These are phyloP conservation scores for Lipomyces sp. DNA, from an alignment of 805 yeast genomes.

Conservation along the genomic window DNA sequence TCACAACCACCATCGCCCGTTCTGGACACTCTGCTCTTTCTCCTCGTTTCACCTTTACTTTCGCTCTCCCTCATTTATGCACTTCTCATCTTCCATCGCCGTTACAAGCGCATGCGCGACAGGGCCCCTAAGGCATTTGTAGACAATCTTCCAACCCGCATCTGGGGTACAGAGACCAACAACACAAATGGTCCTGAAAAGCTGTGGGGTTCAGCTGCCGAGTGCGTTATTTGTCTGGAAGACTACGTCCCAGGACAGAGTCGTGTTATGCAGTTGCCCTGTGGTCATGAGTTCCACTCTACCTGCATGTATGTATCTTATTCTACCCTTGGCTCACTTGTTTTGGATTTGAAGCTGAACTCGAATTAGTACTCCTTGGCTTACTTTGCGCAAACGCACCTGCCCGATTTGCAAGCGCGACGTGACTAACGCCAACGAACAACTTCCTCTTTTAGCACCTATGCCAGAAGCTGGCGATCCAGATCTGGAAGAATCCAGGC, in stretches of 20 bases:
- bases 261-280: constrained; percentile 58
- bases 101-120: constrained; percentile 44
- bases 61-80: constrained; percentile 47
- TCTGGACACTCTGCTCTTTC: constrained; percentile 46
- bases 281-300: constrained; percentile 66
- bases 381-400: constrained; percentile 55
- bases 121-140: constrained; percentile 49
- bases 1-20: constrained; percentile 44
- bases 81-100: constrained; percentile 46
- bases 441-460: background rate
- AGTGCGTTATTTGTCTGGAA: constrained; percentile 66
- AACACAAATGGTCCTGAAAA: constrained; percentile 40
- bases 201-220: constrained; percentile 53
- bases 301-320: constrained; percentile 50
- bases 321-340: background rate
- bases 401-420: constrained; percentile 66
- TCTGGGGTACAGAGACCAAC: constrained; percentile 40
- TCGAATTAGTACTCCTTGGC: constrained; percentile 54
- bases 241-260: constrained; percentile 55
- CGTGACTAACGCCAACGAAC: constrained; percentile 38
- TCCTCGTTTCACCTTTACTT: constrained; percentile 50
- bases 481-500: constrained; percentile 33
- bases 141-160: constrained; percentile 46
- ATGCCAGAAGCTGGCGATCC: constrained; percentile 17
- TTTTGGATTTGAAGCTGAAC: background rate